phyloP scores from a whole-genome alignment of 257 asterid genomes.

The Solanum etuberosum region DNA sequence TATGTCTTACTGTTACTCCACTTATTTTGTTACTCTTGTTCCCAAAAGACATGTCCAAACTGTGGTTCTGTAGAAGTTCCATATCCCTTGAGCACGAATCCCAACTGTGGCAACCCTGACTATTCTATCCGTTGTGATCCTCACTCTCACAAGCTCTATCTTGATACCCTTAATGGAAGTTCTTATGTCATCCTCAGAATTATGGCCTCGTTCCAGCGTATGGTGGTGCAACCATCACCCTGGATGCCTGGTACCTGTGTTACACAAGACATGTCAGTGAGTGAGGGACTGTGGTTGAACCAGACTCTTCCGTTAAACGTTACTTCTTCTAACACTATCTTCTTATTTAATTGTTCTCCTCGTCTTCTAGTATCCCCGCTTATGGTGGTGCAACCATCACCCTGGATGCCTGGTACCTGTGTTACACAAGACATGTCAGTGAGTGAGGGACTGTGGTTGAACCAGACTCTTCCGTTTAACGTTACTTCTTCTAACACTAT shows the following conservation, averaged over 20 bases:
- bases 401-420: slow-evolving; percentile 24
- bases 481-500: slow-evolving; percentile 28
- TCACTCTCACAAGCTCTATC: slow-evolving; percentile 20
- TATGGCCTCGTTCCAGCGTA: slow-evolving; percentile 9
- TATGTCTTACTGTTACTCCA: slow-evolving; percentile 8
- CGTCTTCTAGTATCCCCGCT: slow-evolving; percentile 34
- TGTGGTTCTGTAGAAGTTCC: slow-evolving; percentile 30
- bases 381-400: too few species aligned
- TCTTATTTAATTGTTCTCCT: slow-evolving; percentile 32
- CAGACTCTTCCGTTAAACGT: slow-evolving; percentile 28
- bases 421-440: slow-evolving; percentile 20
- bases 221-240: slow-evolving; percentile 35
- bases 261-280: slow-evolving; percentile 19
- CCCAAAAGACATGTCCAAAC: slow-evolving; percentile 26
- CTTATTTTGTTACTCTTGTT: slow-evolving; percentile 7
- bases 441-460: slow-evolving; percentile 34
- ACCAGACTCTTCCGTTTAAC: slow-evolving; percentile 30
- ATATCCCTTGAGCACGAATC: slow-evolving; percentile 30
- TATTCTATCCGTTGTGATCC: slow-evolving; percentile 28
- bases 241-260: slow-evolving; percentile 24
- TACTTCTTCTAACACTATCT: slow-evolving; percentile 29
- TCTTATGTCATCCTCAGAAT: slow-evolving; percentile 18
- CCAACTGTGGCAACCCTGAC: slow-evolving; percentile 21
- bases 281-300: slow-evolving; percentile 37
- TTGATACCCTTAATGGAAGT: slow-evolving; percentile 33